These are phyloP conservation scores for Aspergillus campestris DNA, from an alignment of 495 filamentous ascomycete species.

Conservation along the genomic window DNA sequence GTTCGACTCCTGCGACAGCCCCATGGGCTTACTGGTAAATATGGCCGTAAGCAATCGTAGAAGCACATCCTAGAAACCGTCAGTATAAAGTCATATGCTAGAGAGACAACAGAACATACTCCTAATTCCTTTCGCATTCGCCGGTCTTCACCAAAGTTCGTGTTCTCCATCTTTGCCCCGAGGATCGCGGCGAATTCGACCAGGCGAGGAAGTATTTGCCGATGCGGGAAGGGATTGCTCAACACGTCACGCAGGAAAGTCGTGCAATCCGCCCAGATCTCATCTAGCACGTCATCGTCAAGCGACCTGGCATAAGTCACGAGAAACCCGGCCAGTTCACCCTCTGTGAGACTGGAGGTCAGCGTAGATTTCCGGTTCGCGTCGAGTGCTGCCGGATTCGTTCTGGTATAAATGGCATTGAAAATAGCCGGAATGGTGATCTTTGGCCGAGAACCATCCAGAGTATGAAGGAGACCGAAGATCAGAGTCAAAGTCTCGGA, in stretches of 20 bases:
- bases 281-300: conserved; percentile 98
- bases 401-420: conserved; percentile 91
- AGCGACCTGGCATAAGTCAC: conserved; percentile 81
- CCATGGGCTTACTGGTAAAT: conserved; percentile 78
- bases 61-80: conserved; percentile 67
- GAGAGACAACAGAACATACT: conserved; percentile 43
- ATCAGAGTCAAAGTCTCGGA: conserved; percentile 42
- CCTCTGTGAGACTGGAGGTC: conserved; percentile 72
- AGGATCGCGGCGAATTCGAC: conserved; percentile 84
- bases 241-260: conserved; percentile 84
- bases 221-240: conserved; percentile 88
- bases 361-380: conserved; percentile 73
- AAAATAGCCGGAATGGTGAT: conserved; percentile 95
- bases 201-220: conserved; percentile 79
- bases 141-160: conserved; percentile 91
- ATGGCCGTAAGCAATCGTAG: conserved; percentile 78
- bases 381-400: conserved; percentile 74
- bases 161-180: conserved; percentile 92
- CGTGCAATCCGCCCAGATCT: conserved; percentile 95
- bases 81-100: conserved; percentile 12
- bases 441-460: conserved; percentile 86
- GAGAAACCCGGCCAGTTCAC: conserved; percentile 77
- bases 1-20: conserved; percentile 39
- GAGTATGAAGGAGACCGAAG: conserved; percentile 77
- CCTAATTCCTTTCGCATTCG: conserved; percentile 89